Conservation (phyloP, 1,139 yeast species). For the Saccharomyces hybrid region DNA sequence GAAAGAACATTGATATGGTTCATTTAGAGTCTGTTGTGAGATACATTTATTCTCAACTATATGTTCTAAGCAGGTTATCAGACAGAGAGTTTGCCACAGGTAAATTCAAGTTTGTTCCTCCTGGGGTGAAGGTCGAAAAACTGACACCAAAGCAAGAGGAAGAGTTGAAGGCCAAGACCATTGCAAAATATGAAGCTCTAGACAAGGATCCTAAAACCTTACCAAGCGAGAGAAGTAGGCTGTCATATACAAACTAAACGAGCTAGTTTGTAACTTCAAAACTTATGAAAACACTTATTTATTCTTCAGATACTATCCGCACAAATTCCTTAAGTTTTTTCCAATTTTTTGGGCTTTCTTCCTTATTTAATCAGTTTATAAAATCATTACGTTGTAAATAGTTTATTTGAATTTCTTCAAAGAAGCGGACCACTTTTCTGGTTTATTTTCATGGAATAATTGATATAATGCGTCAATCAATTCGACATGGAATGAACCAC, state of each 20-base stretch:
- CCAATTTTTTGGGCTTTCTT: background rate
- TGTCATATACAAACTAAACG: constrained; percentile 49
- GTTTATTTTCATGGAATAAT: constrained; percentile 18
- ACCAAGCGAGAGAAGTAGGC: constrained; percentile 57
- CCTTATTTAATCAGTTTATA: constrained; percentile 5
- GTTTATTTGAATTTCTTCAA: constrained; percentile 7
- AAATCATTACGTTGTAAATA: constrained; percentile 8
- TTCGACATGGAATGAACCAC: constrained; percentile 27
- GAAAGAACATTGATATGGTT: constrained; percentile 71
- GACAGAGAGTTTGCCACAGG: constrained; percentile 94
- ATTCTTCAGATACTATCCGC: background rate
- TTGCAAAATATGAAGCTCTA: constrained; percentile 40
- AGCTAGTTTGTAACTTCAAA: background rate
- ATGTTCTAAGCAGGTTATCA: constrained; percentile 73
- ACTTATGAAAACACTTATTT: constrained; percentile 1
- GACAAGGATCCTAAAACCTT: constrained; percentile 37
- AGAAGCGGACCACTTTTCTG: constrained; percentile 24
- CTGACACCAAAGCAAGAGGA: constrained; percentile 57
- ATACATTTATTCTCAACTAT: constrained; percentile 81
- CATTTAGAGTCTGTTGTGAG: constrained; percentile 83
- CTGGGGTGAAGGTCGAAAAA: constrained; percentile 69
- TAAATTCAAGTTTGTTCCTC: constrained; percentile 76
- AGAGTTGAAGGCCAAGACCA: constrained; percentile 35
- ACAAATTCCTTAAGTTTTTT: background rate
- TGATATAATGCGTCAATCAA: constrained; percentile 28